phyloP scores from a whole-genome alignment of 139 green algal genomes.

The Pleodorina starrii region DNA sequence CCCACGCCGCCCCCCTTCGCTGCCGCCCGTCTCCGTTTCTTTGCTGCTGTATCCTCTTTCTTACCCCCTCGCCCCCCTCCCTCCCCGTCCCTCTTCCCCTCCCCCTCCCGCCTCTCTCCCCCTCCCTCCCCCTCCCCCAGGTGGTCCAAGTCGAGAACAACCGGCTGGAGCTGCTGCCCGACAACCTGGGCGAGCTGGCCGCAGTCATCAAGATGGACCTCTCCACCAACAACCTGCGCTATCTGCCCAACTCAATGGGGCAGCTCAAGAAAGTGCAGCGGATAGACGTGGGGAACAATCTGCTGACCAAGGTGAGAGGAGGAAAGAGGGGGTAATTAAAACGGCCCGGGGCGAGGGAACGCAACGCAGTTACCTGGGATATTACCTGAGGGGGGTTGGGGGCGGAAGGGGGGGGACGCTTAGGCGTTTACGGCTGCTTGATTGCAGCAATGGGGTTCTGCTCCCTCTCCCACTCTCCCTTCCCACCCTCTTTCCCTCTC shows the following conservation, averaged over 20 bases:
- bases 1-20: too few species aligned
- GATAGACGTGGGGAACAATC: conserved; percentile 82
- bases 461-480: too few species aligned
- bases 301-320: conserved; percentile 60
- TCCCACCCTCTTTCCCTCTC: too few species aligned
- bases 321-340: too few species aligned
- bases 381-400: not conserved
- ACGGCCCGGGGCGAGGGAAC: too few species aligned
- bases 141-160: conserved; percentile 84
- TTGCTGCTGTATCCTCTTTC: too few species aligned
- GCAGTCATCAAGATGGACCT: conserved; percentile 83
- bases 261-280: conserved; percentile 79
- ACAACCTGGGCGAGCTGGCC: conserved; percentile 78
- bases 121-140: conserved; percentile 54
- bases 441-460: too few species aligned
- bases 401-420: not conserved
- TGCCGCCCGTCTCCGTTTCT: too few species aligned
- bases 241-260: conserved; percentile 79
- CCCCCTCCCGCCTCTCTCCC: too few species aligned
- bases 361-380: too few species aligned
- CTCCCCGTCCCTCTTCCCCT: too few species aligned
- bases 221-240: conserved; percentile 82
- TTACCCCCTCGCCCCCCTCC: too few species aligned
- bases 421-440: not conserved
- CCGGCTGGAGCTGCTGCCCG: conserved; percentile 79